Evolutionary conservation across 2,329 filamentous ascomycete genomes (phyloP).

Genomic region (Beauveria caledonica): DNA sequence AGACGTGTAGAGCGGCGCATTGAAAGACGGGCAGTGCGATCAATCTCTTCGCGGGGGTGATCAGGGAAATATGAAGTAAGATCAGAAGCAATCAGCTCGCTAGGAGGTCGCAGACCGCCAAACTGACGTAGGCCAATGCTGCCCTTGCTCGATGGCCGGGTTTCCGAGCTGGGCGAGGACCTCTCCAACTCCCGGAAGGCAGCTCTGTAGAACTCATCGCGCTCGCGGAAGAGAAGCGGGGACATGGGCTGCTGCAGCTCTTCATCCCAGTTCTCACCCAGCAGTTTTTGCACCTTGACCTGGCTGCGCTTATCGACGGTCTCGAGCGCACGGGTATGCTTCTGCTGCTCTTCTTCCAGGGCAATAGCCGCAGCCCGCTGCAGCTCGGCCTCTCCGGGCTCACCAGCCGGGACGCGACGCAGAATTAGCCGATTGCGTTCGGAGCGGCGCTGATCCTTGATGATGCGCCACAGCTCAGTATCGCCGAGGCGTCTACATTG

Average conservation of each 20-base stretch:
- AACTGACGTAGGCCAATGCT: constrained; percentile 66
- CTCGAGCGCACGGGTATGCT: constrained; percentile 55
- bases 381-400: constrained; percentile 80
- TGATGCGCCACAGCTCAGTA: constrained; percentile 81
- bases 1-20: constrained; percentile 83
- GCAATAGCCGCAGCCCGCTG: constrained; percentile 83
- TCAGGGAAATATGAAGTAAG: constrained; percentile 96
- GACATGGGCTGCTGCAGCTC: constrained; percentile 78
- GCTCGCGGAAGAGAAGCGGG: constrained; percentile 63
- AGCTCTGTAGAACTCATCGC: constrained; percentile 58
- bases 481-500: constrained; percentile 79
- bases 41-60: constrained; percentile 87
- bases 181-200: constrained; percentile 51
- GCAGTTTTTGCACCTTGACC: constrained; percentile 78
- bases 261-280: constrained; percentile 79
- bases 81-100: constrained; percentile 94
- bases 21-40: constrained; percentile 87
- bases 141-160: constrained; percentile 29
- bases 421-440: constrained; percentile 89
- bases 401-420: constrained; percentile 83
- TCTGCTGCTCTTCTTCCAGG: constrained; percentile 73
- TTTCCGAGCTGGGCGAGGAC: constrained; percentile 38
- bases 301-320: constrained; percentile 68
- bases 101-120: constrained; percentile 85
- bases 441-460: constrained; percentile 74